Evolutionary conservation across 352 stramenopile genomes (phyloP), one percentile per base, ranked within the genome.

Genomic region (Nannochloropsis limnetica): DNA sequence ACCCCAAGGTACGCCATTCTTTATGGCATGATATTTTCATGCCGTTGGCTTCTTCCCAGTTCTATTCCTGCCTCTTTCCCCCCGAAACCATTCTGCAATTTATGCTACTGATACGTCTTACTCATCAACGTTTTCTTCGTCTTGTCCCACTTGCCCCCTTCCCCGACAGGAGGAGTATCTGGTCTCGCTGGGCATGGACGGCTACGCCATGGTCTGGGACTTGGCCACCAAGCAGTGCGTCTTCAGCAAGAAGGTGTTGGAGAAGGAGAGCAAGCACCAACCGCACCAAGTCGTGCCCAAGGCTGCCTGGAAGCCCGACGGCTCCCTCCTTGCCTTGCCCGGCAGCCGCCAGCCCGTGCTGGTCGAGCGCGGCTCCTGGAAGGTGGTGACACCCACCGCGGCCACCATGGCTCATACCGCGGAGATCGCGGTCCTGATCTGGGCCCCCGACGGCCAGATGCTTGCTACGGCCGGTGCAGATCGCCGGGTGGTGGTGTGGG

Each of bases 211-310:
- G 61, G 25, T 74, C 61, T 74, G 61, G 61, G 61, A 74, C 3
- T 74, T 74, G 61, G 61, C 61, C 25, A 74, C 61, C 11, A 74
- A 74, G 61, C 61, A 74, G n/a, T 74, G 61, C 61, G 25, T 74
- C 22, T 74, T 74, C 61, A 74, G 61, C 61, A 74, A 74, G 61
- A 74, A 74, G 22, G 61, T 74, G n/a, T 74, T 74, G n/a, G 61
- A 74, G 61, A 29, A 29, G 25, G 61, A 74, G n/a, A 74, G 61
- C 61, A 74, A 25, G n/a, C 8, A 74, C 61, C n/a, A 74, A 11
- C 61, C 25, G 3, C 11, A 22, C n/a, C 61, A 25, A 31, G 61
- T 25, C 9, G 25, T 74, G 25, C 61, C 61, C 61, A 74, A 74
- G 20, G 11, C 61, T 20, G 61, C 61, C n/a, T 74, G 61, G 61